Evolutionary conservation across 495 filamentous ascomycete species (phyloP), one percentile per base, ranked within the genome.

Genomic region (Penicillium verhagenii): DNA sequence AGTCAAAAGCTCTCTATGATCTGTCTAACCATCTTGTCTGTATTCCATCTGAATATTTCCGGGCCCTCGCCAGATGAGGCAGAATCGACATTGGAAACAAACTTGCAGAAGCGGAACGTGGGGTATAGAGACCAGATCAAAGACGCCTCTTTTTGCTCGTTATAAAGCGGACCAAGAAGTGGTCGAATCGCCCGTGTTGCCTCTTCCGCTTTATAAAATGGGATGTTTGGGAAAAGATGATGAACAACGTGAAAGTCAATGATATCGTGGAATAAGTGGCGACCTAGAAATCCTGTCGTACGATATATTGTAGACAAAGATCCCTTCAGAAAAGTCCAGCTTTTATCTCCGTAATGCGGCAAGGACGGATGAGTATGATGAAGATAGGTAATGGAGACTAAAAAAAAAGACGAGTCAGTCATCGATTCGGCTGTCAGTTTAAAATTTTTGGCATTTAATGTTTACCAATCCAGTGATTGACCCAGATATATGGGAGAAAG

Each of bases 191-290:
- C n/a, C n/a, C n/a, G n/a, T n/a, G 51, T 46, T 16, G 51, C 51
- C 13, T 53, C 51, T 18, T 53, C 42, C 9, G 51, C 51, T 24
- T 91, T 79, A 74, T 93, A 91, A 71, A 91, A 91, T 52, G 89
- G 89, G 51, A 92, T 92, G 54, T 76, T 82, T 67, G 80, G 82
- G 52, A 91, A 80, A 66, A 88, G 88, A 76, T 92, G 89, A 74
- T 92, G 89, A 35, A 90, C 79, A 47, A 92, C 89, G 72, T 92
- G 89, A 16, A 85, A 88, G 72, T 91, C 88, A 69, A 90, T 83
- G 68, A 91, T 90, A 63, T 87, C 86, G 75, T 92, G 89, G 66
- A 92, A 77, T 51, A 91, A 72, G 54, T 83, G 79, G 53, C 86
- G 84, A 28, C 89, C 89, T 63, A 90, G 83, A 75, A 90, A 90